Base-by-base conservation (phyloP, 306 rosid species). In the Echinosophora koreensis region DNA sequence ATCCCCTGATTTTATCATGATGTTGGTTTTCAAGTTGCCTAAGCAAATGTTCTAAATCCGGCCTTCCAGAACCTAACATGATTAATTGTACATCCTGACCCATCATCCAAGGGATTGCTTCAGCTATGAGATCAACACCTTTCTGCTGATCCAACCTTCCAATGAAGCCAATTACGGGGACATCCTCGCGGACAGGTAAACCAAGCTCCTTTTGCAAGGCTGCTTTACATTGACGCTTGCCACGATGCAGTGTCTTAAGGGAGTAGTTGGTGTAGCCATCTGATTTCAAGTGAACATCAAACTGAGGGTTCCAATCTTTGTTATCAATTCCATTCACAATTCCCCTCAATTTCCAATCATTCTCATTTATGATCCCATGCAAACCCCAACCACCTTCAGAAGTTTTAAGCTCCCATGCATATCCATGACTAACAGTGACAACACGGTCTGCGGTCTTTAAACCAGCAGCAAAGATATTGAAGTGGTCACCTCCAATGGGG, bases 331-430 rank as follows among this genome's bases (percentile, higher is more conserved):
- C 99, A 58, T 95, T 95, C 76, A 95, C 99, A 65, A 95, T 95
- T 56, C 99, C 99, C 42, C 84, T 78, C 1, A 92, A 77, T 81
- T 95, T 95, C 99, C 99, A 95, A 84, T 91, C 89, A 70, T 66
- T 92, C 66, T 91, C 99, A 52, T 84, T 86, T 76, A 92, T 89
- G 72, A 95, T 91, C 38, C 79, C 88, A 59, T 95, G 89, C 83
- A 95, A 83, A 78, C 99, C 99, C 99, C 99, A 92, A 65, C 99
- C 99, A 3, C 99, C 97, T 67, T 87, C 97, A 12, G 75, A 17
- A 38, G 97, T 95, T 86, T 84, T 95, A 50, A 95, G 73, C 83
- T 95, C 99, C 99, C 97, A 83, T 49, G 94, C 77, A 66, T 95
- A 95, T 67, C 99, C 99, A 59, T 91, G 99, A 86, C 99, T 95